These are phyloP conservation scores for Claviceps purpurea DNA, from an alignment of 2,329 filamentous ascomycete species.

Conservation along the genomic window DNA sequence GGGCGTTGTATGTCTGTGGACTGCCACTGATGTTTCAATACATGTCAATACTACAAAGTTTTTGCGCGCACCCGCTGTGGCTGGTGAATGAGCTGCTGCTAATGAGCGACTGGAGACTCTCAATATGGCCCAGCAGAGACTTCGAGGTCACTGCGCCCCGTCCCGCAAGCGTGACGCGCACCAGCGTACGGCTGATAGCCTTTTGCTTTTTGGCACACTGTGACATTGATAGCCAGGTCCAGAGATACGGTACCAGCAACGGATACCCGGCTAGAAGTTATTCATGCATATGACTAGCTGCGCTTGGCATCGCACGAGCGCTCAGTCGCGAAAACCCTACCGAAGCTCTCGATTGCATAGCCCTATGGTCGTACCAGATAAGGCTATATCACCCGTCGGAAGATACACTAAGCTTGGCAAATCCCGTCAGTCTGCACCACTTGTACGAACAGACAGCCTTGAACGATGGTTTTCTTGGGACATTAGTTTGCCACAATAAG, in stretches of 20 bases:
- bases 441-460: slow-evolving; percentile 12
- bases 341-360: slow-evolving; percentile 17
- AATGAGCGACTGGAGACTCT: no score
- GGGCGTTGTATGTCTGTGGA: background rate
- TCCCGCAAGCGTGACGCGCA: background rate
- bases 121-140: no score
- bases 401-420: slow-evolving; percentile 21
- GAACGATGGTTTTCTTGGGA: slow-evolving; percentile 18
- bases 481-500: slow-evolving; percentile 15
- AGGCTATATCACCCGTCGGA: slow-evolving; percentile 13
- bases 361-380: slow-evolving; percentile 20
- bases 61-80: background rate
- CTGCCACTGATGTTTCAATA: background rate
- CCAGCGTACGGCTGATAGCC: background rate
- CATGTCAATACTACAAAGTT: background rate
- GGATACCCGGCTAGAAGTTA: background rate
- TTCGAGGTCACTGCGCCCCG: no score
- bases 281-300: background rate
- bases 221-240: background rate
- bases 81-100: background rate
- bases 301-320: slow-evolving; percentile 15
- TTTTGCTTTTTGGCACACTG: background rate
- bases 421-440: slow-evolving; percentile 21
- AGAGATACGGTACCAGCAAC: background rate
- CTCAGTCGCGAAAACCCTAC: slow-evolving; percentile 11